Evolutionary conservation across 805 yeast species (phyloP).

Genomic region (Kuraishia floccosa): DNA sequence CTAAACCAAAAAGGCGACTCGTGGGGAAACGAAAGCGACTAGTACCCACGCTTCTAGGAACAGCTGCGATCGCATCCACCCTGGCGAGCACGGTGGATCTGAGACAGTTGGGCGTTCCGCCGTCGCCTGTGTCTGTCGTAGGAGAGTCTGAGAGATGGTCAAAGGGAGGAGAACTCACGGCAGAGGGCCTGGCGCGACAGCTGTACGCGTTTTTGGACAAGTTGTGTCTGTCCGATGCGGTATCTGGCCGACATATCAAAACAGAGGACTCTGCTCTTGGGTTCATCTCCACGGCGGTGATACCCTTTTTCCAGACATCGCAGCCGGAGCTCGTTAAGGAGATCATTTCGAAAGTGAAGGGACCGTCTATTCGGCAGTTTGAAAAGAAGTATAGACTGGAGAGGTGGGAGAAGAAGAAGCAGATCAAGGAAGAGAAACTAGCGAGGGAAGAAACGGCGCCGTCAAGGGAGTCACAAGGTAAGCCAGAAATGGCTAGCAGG

Average conservation of each 20-base stretch:
- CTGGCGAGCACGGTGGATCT: too few relatives aligned
- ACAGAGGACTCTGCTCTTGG: constrained; percentile 15
- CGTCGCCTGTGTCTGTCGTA: too few relatives aligned
- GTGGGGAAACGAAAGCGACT: constrained; percentile 19
- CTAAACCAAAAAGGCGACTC: constrained; percentile 4
- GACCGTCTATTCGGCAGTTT: constrained; percentile 12
- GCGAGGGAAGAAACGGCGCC: constrained; percentile 1
- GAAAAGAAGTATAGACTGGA: background rate
- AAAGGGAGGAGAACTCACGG: too few relatives aligned
- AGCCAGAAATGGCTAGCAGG: background rate
- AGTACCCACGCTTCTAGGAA: constrained; percentile 20
- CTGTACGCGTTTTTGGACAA: constrained; percentile 13
- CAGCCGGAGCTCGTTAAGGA: constrained; percentile 13
- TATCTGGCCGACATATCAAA: constrained; percentile 12
- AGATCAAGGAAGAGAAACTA: constrained; percentile 3
- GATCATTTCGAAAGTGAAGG: constrained; percentile 15
- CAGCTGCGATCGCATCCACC: constrained; percentile 12
- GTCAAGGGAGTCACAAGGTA: background rate
- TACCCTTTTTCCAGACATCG: constrained; percentile 17
- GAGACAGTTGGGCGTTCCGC: too few relatives aligned
- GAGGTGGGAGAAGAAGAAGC: constrained; percentile 2
- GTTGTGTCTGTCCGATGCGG: constrained; percentile 20
- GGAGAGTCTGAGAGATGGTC: too few relatives aligned
- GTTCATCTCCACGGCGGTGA: constrained; percentile 13
- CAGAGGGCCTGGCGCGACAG: background rate